Conservation (phyloP, 768 basidiomycete genomes). For the Gymnopilus dilepis region DNA sequence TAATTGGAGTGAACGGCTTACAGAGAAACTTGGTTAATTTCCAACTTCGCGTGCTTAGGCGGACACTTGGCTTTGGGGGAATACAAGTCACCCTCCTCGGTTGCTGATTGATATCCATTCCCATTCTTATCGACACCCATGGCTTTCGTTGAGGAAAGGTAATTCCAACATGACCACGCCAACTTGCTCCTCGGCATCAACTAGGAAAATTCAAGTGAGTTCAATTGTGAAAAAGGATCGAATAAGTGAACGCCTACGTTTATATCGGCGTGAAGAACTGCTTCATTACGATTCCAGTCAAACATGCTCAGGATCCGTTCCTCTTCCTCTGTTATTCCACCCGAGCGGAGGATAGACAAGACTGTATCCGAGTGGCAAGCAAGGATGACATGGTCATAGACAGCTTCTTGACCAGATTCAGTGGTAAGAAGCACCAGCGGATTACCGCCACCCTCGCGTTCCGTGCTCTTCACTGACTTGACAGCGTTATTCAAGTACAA, state of each 20-base stretch:
- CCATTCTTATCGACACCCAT: background rate
- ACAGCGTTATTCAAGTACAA: slow-evolving; percentile 68
- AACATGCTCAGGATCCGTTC: slow-evolving; percentile 60
- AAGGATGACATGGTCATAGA: slow-evolving; percentile 75
- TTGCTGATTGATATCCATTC: slow-evolving; percentile 4
- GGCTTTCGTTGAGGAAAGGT: slow-evolving; percentile 55
- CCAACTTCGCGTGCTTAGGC: slow-evolving; percentile 32
- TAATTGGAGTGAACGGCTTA: slow-evolving; percentile 36
- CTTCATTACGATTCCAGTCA: slow-evolving; percentile 71
- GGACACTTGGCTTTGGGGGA: slow-evolving; percentile 16
- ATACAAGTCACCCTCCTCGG: slow-evolving; percentile 16
- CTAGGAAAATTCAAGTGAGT: slow-evolving; percentile 35
- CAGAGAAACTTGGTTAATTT: slow-evolving; percentile 67
- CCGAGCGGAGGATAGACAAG: slow-evolving; percentile 53
- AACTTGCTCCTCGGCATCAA: slow-evolving; percentile 66
- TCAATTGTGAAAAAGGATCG: background rate
- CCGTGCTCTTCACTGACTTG: slow-evolving; percentile 42
- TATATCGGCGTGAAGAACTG: slow-evolving; percentile 67
- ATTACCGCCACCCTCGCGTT: slow-evolving; percentile 17
- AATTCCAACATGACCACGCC: slow-evolving; percentile 86
- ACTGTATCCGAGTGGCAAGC: slow-evolving; percentile 76
- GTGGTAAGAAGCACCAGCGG: slow-evolving; percentile 51
- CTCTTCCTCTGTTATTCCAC: slow-evolving; percentile 58
- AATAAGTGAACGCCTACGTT: slow-evolving; percentile 43
- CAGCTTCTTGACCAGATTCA: slow-evolving; percentile 43